Evolutionary conservation across 768 basidiomycete genomes (phyloP).

Genomic region (Pleurotus tuoliensis): DNA sequence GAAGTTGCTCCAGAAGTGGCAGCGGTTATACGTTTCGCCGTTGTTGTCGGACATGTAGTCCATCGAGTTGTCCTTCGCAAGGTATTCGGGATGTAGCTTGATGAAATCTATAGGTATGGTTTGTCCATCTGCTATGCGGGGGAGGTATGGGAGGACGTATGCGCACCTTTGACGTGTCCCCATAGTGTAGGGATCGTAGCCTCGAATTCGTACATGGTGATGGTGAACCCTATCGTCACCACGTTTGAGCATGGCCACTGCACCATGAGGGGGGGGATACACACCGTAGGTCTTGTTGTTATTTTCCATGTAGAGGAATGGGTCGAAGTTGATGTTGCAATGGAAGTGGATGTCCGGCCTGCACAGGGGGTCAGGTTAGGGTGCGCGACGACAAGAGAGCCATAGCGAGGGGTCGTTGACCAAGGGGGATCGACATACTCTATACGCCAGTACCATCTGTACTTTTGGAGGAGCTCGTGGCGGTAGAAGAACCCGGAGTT

Average conservation of each 20-base stretch:
- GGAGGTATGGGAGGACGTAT: not conserved
- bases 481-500: conserved; percentile 90
- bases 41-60: conserved; percentile 67
- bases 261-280: conserved; percentile 5
- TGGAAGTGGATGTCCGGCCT: conserved; percentile 74
- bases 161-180: conserved; percentile 63
- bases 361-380: not conserved
- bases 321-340: conserved; percentile 76
- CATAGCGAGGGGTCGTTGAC: too few relatives aligned
- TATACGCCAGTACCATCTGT: conserved; percentile 88
- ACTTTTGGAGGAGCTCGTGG: conserved; percentile 71
- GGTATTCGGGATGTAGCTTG: conserved; percentile 51
- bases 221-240: conserved; percentile 60
- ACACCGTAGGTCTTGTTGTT: conserved; percentile 46
- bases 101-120: conserved; percentile 54
- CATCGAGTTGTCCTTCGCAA: conserved; percentile 66
- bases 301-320: conserved; percentile 78
- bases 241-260: not conserved
- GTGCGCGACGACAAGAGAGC: too few relatives aligned
- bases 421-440: conserved; percentile 47
- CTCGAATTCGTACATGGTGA: conserved; percentile 74
- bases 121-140: too few relatives aligned
- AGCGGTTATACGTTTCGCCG: conserved; percentile 65
- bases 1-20: conserved; percentile 88
- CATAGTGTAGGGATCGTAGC: conserved; percentile 82